Evolutionary conservation across 2,329 filamentous ascomycete genomes (phyloP).

Genomic region (Leptographium flavum): DNA sequence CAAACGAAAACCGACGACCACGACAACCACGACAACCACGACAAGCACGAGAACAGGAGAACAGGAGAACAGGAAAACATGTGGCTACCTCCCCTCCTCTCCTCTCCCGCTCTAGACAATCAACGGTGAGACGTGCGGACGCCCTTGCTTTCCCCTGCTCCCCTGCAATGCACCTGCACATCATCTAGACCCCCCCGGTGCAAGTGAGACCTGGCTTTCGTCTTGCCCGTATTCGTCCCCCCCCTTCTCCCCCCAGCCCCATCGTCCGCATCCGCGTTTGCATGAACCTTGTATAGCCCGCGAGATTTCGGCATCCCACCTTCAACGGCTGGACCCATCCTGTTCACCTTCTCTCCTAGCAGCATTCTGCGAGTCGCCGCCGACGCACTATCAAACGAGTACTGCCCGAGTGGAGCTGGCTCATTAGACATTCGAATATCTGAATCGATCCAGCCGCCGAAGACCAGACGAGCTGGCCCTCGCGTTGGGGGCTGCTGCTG

Average conservation of each 20-base stretch:
- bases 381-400: constrained; percentile 5
- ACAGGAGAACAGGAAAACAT: too few species aligned
- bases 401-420: constrained; percentile 5
- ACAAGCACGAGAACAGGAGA: too few species aligned
- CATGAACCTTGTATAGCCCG: background rate
- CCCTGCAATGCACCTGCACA: background rate
- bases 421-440: constrained; percentile 1
- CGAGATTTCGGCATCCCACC: background rate
- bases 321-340: background rate
- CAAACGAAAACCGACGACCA: too few species aligned
- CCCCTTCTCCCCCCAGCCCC: background rate
- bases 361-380: too few species aligned
- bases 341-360: background rate
- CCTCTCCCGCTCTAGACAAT: background rate
- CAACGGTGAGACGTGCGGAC: background rate
- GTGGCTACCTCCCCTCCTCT: too few species aligned
- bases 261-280: background rate
- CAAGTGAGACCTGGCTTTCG: background rate
- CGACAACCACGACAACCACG: too few species aligned
- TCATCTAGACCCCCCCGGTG: background rate
- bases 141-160: background rate
- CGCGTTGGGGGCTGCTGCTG: too few species aligned
- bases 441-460: background rate
- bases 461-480: background rate
- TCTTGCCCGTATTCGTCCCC: background rate